Evolutionary conservation across 371 early-diverging fungal species (phyloP), one percentile per base, ranked within the genome.

Genomic region (Conidiobolus incongruus): DNA sequence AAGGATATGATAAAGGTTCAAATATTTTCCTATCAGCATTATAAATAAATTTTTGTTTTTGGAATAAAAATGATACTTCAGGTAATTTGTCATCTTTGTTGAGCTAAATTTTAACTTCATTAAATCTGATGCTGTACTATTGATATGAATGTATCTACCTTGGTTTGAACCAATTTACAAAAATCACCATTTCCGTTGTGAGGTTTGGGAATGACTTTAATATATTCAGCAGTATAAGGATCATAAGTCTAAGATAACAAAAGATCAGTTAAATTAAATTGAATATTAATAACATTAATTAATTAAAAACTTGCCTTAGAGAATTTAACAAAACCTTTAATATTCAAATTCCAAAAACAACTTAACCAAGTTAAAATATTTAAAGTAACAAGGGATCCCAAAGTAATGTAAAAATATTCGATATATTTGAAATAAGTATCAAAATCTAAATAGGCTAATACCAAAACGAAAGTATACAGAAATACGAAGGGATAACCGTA

Each of bases 331-430:
- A 60, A 50, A 4, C 89, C 90, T 40, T 77, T 77, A 37, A 78
- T 53, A 19, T 66, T 64, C 13, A 93, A 85, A 59, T 84, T 88
- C 97, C 97, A 96, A 49, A 92, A 89, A 52, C 92, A 81, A 21
- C 68, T 68, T 41, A 96, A 65, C 59, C 83, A 87, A 17, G 76
- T 58, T 45, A 96, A 63, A 2, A 77, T 77, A 49, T 96, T 75
- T 32, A 66, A 47, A 29, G 78, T 74, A 20, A 77, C 44, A 38
- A 81, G 64, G 16, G 67, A 54, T 16, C 83, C 75, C 38, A 92
- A 60, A 17, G 76, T 69, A 35, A 94, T 67, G 61, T 75, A 73
- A 7, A 86, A 84, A 62, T 81, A 82, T 62, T 96, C 96, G 46
- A 75, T 67, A 17, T 88, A 83, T 1, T 70, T 77, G 50, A 84